phyloP scores from a whole-genome alignment of 192 early-diverging fungal genomes.

The Gamsiella multidivaricata region DNA sequence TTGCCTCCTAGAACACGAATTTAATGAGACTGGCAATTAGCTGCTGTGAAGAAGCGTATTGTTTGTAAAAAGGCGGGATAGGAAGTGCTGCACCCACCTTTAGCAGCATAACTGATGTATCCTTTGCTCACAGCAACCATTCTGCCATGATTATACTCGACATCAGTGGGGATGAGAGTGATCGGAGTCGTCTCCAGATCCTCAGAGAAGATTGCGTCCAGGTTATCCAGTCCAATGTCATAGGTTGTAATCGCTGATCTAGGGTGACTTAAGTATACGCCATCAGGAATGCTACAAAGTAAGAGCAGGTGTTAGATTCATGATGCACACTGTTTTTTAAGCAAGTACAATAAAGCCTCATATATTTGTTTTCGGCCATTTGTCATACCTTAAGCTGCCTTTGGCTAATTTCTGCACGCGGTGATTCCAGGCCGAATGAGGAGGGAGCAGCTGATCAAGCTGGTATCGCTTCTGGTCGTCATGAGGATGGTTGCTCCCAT shows the following conservation, averaged over 20 bases:
- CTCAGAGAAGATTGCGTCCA: constrained; percentile 50
- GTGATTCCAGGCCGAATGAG: constrained; percentile 53
- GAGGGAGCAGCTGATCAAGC: constrained; percentile 40
- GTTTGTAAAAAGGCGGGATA: background rate
- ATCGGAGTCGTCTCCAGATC: constrained; percentile 56
- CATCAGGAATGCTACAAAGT: constrained; percentile 52
- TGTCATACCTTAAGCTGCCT: constrained; percentile 42
- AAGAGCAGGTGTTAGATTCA: too few species aligned
- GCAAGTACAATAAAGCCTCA: too few species aligned
- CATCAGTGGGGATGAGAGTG: constrained; percentile 54
- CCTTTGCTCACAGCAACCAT: constrained; percentile 57
- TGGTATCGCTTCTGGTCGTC: constrained; percentile 52
- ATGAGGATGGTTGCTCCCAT: constrained; percentile 13
- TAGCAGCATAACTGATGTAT: constrained; percentile 61
- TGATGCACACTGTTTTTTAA: too few species aligned
- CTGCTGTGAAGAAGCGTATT: background rate
- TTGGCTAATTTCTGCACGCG: constrained; percentile 51
- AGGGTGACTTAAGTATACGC: constrained; percentile 49
- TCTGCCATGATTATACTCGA: constrained; percentile 57
- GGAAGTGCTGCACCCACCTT: constrained; percentile 34
- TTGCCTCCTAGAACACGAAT: constrained; percentile 44
- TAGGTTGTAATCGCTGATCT: constrained; percentile 29
- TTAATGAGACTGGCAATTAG: background rate
- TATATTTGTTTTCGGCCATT: too few species aligned
- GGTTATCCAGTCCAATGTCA: constrained; percentile 49